phyloP scores from a whole-genome alignment of 163 green algal species.

The Scenedesmus sp. region DNA sequence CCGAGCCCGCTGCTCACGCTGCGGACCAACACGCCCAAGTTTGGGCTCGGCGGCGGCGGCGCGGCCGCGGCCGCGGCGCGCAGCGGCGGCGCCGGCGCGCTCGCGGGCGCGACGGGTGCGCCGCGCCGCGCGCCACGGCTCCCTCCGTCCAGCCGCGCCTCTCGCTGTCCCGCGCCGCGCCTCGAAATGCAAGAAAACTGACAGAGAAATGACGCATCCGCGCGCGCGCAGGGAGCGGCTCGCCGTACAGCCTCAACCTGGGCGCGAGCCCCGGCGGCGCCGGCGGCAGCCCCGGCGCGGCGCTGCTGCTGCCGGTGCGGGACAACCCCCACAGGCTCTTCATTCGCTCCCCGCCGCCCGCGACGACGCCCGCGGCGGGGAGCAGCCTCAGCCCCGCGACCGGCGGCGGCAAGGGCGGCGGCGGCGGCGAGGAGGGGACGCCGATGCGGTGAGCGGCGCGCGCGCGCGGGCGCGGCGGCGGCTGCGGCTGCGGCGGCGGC shows the following conservation, averaged over 20 bases:
- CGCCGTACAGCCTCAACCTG: conserved; percentile 2
- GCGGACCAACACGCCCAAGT: conserved; percentile 44
- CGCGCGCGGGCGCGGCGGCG: too few species aligned
- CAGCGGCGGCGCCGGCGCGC: not conserved
- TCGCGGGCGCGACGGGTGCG: not conserved
- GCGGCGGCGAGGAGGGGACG: conserved; percentile 3
- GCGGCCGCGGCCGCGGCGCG: not conserved
- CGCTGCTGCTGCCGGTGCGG: conserved; percentile 53
- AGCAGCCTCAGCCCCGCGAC: conserved; percentile 42
- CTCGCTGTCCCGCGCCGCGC: too few species aligned
- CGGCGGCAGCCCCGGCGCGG: conserved; percentile 12
- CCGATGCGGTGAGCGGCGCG: conserved; percentile 8
- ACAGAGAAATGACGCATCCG: too few species aligned
- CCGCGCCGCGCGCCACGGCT: too few species aligned
- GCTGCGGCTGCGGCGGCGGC: not conserved
- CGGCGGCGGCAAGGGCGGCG: conserved; percentile 2
- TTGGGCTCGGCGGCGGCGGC: conserved; percentile 12
- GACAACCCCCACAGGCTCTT: conserved; percentile 68
- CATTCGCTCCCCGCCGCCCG: conserved; percentile 58
- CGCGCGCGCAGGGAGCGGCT: not conserved
- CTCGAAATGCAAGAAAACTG: too few species aligned
- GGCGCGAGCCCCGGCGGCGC: conserved; percentile 14
- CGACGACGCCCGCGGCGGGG: conserved; percentile 42
- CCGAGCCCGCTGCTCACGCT: conserved; percentile 61
- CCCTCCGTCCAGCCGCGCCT: too few species aligned